Evolutionary conservation across 352 stramenopile genomes (phyloP), one percentile per base, ranked within the genome.

Genomic region (Phytopythium boreale): DNA sequence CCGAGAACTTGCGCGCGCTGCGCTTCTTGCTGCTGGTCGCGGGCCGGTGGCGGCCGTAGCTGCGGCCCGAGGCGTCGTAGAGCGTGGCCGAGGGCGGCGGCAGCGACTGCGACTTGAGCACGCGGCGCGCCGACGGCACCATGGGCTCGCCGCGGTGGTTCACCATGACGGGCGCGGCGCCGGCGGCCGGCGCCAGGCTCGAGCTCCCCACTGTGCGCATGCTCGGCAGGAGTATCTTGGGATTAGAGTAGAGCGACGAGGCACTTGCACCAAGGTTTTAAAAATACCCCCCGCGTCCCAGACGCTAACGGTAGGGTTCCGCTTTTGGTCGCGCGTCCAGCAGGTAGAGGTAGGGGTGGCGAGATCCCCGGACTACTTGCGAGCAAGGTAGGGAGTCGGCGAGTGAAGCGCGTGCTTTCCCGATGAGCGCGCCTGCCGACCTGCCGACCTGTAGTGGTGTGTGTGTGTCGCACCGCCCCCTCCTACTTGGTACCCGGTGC

Each of bases 111-210:
- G 36, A 37, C 55, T n/a, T 11, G 55, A 61, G 39, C 55, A 51
- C 55, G 46, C 52, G 65, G 39, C 66, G 70, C 61, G 64, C 64
- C 15, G 71, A 31, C 43, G 70, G 62, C 65, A 77, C 70, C 53
- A 80, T 66, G 52, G 68, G 73, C 63, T 80, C 73, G 8, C 72
- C 73, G 27, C 73, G 70, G 63, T 78, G 73, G 56, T 80, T 78
- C 36, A 78, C 37, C 70, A 77, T 73, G 19, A 56, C 50, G 11
- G 55, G 55, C 27, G 50, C 61, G 20, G 43, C 51, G 4, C 52
- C 56, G 62, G 15, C 37, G 36, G 39, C 36, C 36, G 44, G 22
- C 46, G 55, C 36, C 2, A 61, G 55, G 34, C 24, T 49, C 12
- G 55, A 61, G 36, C 55, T 61, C 24, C 55, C 39, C 9, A 51